Conservation (phyloP, 1,284 basidiomycete genomes). For the Papiliotrema laurentii region DNA sequence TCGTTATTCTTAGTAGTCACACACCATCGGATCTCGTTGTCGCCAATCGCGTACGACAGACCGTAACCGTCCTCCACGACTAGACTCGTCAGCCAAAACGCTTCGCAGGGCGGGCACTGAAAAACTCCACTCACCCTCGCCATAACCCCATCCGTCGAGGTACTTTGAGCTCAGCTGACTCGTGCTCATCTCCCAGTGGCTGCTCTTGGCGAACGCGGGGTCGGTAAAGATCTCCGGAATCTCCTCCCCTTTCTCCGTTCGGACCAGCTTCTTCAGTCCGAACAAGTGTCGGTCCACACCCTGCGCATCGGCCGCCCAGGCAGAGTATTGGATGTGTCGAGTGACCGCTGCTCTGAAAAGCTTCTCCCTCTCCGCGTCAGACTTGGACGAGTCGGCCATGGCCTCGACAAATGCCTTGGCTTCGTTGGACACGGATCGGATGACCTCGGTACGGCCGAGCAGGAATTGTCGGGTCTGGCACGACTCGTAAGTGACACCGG, state of each 20-base stretch:
- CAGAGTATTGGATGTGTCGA: constrained; percentile 81
- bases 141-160: constrained; percentile 95
- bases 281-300: constrained; percentile 96
- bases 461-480: constrained; percentile 92
- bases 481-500: constrained; percentile 87
- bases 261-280: constrained; percentile 78
- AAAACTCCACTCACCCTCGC: constrained; percentile 65
- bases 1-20: constrained; percentile 76
- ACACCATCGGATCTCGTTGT: constrained; percentile 84
- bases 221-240: constrained; percentile 78
- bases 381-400: constrained; percentile 64
- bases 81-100: constrained; percentile 30
- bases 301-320: constrained; percentile 87
- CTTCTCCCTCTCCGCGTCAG: constrained; percentile 60
- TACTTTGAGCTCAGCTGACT: constrained; percentile 77
- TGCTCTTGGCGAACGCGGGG: constrained; percentile 63
- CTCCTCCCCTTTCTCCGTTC: constrained; percentile 60
- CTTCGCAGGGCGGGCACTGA: not conserved
- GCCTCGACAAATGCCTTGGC: constrained; percentile 80
- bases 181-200: constrained; percentile 90
- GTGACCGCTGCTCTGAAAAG: constrained; percentile 74
- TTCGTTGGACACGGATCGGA: constrained; percentile 78
- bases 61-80: constrained; percentile 93
- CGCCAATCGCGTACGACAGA: constrained; percentile 85
- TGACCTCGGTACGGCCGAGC: constrained; percentile 89